These are phyloP conservation scores for Metschnikowia kunwiensis DNA, from an alignment of 805 yeast species.

Conservation along the genomic window DNA sequence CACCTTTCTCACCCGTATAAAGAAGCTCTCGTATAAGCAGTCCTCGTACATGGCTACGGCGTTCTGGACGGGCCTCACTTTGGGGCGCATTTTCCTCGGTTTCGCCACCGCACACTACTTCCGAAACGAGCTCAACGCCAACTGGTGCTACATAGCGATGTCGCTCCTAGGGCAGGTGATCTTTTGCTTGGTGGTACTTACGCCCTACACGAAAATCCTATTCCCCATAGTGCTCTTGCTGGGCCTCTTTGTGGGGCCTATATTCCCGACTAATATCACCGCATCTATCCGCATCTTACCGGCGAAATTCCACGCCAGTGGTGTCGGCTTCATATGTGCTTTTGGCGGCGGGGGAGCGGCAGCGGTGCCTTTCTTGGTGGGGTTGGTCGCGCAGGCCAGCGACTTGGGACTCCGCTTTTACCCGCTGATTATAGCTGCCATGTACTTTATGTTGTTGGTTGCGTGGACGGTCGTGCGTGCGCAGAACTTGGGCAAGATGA, in stretches of 20 bases:
- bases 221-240: conserved; percentile 36
- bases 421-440: conserved; percentile 29
- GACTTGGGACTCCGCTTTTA: conserved; percentile 29
- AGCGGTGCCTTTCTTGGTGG: conserved; percentile 62
- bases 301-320: conserved; percentile 53
- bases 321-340: conserved; percentile 73
- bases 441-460: conserved; percentile 24
- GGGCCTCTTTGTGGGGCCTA: conserved; percentile 54
- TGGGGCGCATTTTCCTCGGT: conserved; percentile 48
- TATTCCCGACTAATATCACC: conserved; percentile 66
- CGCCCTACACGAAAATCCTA: conserved; percentile 24
- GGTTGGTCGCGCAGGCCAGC: conserved; percentile 41
- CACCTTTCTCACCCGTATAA: conserved; percentile 44
- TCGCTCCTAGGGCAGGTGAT: conserved; percentile 28
- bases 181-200: conserved; percentile 33
- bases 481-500: conserved; percentile 3
- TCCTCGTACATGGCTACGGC: conserved; percentile 49
- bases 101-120: conserved; percentile 52
- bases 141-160: conserved; percentile 35
- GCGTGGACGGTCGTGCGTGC: conserved; percentile 24
- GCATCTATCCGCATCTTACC: conserved; percentile 65
- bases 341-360: conserved; percentile 87
- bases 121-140: conserved; percentile 45
- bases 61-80: conserved; percentile 51
- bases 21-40: conserved; percentile 30